Evolutionary conservation across 805 yeast genomes (phyloP).

Genomic region (Yarrowia sp.): DNA sequence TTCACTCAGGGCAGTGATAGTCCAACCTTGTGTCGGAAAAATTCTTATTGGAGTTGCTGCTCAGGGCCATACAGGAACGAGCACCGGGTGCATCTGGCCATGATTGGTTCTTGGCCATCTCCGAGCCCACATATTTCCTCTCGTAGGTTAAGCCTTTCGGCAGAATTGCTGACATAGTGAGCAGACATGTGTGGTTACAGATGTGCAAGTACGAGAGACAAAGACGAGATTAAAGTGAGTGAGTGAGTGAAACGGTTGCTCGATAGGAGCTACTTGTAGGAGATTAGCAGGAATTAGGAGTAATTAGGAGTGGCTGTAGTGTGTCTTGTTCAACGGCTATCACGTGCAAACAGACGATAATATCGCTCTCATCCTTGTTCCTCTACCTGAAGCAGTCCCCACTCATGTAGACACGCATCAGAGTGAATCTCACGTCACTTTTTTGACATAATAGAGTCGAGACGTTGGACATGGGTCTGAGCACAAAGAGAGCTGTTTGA

Average conservation of each 20-base stretch:
- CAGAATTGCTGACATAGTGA: constrained; percentile 8
- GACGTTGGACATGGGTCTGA: neutral
- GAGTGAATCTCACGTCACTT: constrained; percentile 3
- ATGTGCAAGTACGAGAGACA: too few species aligned
- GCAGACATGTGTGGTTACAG: too few species aligned
- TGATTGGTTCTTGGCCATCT: constrained; percentile 31
- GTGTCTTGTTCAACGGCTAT: too few species aligned
- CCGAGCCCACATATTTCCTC: constrained; percentile 11
- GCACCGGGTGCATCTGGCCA: neutral
- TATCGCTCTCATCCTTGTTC: too few species aligned
- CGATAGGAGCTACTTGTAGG: too few species aligned
- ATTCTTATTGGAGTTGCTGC: neutral
- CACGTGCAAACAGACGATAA: too few species aligned
- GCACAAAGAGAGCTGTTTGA: neutral
- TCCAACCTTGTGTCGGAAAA: constrained; percentile 11
- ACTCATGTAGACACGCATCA: neutral
- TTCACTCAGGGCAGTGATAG: too few species aligned
- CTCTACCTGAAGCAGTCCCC: neutral
- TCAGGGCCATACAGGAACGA: too few species aligned
- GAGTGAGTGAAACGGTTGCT: too few species aligned
- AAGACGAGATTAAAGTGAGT: too few species aligned
- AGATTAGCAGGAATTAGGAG: too few species aligned
- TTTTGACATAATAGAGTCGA: neutral
- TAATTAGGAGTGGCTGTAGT: too few species aligned
- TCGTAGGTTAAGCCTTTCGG: constrained; percentile 31